Conservation (phyloP, 1,284 basidiomycete genomes). For the Sporisorium scitamineum region DNA sequence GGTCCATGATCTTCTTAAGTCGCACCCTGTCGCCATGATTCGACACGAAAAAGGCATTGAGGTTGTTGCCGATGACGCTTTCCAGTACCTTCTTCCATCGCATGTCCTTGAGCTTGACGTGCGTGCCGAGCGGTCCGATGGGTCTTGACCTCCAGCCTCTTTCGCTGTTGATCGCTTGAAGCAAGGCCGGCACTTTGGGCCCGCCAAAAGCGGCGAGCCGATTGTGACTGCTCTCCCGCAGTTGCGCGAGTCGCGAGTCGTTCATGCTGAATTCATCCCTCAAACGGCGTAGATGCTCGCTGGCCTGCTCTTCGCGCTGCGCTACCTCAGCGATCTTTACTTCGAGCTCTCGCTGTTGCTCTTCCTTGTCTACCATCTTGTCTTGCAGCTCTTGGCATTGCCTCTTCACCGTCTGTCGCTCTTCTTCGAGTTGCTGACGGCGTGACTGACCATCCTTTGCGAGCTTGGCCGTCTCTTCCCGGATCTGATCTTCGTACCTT, state of each 20-base stretch:
- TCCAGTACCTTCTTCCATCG: constrained; percentile 80
- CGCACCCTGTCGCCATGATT: constrained; percentile 77
- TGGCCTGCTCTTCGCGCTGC: constrained; percentile 21
- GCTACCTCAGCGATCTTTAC: constrained; percentile 23
- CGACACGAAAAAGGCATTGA: constrained; percentile 84
- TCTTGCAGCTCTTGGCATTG: constrained; percentile 40
- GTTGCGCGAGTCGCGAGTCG: constrained; percentile 14
- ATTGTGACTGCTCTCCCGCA: constrained; percentile 40
- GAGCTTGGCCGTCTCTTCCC: constrained; percentile 57
- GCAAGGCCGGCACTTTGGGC: constrained; percentile 50
- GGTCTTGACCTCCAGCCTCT: constrained; percentile 62
- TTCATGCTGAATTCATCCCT: constrained; percentile 21
- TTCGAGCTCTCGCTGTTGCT: constrained; percentile 43
- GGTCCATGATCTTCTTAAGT: constrained; percentile 70
- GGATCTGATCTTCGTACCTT: constrained; percentile 74
- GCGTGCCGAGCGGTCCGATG: constrained; percentile 80
- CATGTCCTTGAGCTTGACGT: constrained; percentile 83
- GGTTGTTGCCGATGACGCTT: constrained; percentile 75
- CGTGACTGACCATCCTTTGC: constrained; percentile 60
- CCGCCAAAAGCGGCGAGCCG: constrained; percentile 61
- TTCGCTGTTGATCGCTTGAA: constrained; percentile 73
- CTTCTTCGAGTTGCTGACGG: constrained; percentile 46
- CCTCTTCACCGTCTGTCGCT: constrained; percentile 38
- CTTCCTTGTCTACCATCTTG: constrained; percentile 19
- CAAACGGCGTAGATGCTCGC: constrained; percentile 22